These are phyloP conservation scores for Crithidia sp. DNA, from an alignment of 208 protist species.

Conservation along the genomic window DNA sequence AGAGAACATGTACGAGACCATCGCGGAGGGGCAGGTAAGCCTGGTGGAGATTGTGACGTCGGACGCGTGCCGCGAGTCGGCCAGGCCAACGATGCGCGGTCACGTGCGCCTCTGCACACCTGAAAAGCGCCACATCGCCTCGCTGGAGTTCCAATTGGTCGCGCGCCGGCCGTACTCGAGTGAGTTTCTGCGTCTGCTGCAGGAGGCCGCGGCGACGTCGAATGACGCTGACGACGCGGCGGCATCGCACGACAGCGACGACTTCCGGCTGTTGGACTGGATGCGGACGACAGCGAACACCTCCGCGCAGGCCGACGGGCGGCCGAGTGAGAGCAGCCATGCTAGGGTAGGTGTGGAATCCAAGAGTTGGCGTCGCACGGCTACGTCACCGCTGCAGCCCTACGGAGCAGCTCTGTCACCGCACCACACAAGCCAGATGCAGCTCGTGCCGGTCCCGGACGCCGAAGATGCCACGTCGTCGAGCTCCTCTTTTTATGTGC, in stretches of 20 bases:
- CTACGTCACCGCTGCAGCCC: neutral
- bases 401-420: neutral
- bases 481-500: constrained; percentile 22
- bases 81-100: constrained; percentile 70
- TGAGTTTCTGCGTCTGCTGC: constrained; percentile 62
- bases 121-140: constrained; percentile 71
- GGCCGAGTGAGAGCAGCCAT: neutral
- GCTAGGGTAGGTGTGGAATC: too few species aligned
- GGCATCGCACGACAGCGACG: neutral
- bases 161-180: constrained; percentile 76
- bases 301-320: neutral
- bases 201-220: constrained; percentile 16
- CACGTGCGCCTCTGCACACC: constrained; percentile 69
- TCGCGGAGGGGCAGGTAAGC: constrained; percentile 79
- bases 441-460: constrained; percentile 25
- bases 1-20: constrained; percentile 75
- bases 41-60: constrained; percentile 65
- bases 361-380: neutral
- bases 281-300: constrained; percentile 29
- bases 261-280: constrained; percentile 22
- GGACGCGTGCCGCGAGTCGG: constrained; percentile 39
- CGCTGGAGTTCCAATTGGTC: constrained; percentile 82
- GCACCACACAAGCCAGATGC: constrained; percentile 15
- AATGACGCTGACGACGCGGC: neutral
- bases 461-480: constrained; percentile 24